Conservation (phyloP, 768 basidiomycete species). For the Sarcodon aspratus region DNA sequence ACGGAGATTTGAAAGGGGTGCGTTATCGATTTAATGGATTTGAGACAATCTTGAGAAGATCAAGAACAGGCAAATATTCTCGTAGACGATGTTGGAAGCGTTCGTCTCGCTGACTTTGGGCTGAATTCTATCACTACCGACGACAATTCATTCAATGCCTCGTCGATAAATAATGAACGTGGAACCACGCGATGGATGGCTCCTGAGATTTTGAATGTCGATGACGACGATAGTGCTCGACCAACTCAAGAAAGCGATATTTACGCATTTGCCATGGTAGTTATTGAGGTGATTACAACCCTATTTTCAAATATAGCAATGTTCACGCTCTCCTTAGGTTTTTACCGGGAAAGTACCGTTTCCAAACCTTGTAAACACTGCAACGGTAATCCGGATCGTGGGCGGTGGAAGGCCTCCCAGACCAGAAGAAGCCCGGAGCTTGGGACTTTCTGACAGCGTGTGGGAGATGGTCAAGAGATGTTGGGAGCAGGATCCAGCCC, state of each 20-base stretch:
- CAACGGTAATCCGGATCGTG: background rate
- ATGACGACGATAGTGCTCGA: background rate
- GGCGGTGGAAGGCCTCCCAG: background rate
- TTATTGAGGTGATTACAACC: slow-evolving; percentile 1
- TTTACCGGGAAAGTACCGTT: slow-evolving; percentile 1
- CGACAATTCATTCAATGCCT: slow-evolving; percentile 4
- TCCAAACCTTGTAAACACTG: background rate
- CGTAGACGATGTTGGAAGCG: slow-evolving; percentile 7
- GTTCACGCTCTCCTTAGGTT: background rate
- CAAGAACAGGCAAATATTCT: slow-evolving; percentile 11
- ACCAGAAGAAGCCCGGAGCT: background rate
- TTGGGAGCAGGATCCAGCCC: background rate
- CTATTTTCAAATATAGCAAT: background rate
- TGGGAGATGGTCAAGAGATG: background rate
- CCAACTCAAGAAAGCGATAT: background rate
- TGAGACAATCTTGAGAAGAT: no score
- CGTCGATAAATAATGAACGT: background rate
- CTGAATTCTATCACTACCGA: slow-evolving; percentile 5
- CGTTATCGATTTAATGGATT: no score
- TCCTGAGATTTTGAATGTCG: slow-evolving; percentile 7
- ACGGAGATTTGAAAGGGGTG: background rate
- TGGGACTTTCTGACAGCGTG: slow-evolving; percentile 1
- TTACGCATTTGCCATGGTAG: slow-evolving; percentile 2
- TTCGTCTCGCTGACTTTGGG: slow-evolving; percentile 14
- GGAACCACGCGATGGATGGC: slow-evolving; percentile 10